Evolutionary conservation across 1,284 basidiomycete genomes (phyloP), one percentile per base, ranked within the genome.

Genomic region (Meripilus lineatus): DNA sequence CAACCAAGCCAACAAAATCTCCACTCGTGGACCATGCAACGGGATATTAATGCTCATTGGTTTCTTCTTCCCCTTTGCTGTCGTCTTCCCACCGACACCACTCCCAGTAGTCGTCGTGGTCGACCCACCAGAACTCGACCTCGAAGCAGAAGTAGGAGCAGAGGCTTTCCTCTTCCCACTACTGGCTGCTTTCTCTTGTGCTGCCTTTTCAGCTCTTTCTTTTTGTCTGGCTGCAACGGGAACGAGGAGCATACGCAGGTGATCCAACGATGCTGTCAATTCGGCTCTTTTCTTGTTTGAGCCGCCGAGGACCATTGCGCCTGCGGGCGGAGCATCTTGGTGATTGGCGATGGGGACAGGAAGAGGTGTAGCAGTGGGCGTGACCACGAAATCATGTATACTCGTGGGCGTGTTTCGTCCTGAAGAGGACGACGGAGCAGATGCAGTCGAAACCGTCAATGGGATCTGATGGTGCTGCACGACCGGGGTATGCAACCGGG

Each of bases 1-100:
- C 46, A 91, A 64, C 86, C 86, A 91, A 34, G 87, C 87, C 46
- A 91, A 69, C 35, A 89, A 72, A 46, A 90, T 72, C 63, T 91
- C 88, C 37, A 90, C 87, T 5, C 87, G 74, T 32, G 88, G 86
- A 0, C 87, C 88, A 63, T 89, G 84, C 50, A 90, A 65, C 8
- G 88, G 85, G 44, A 91, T 88, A 57, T 81, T 88, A 61, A 89
- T 82, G 35, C 81, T 74, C 46, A 75, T 51, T 21, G 74, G 63
- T 61, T 79, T 82, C 68, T 78, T 79, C 64, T 71, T 64, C 49
- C 54, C 69, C 44, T 56, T 62, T n/a, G n/a, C n/a, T n/a, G n/a
- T n/a, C n/a, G n/a, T n/a, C n/a, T n/a, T n/a, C n/a, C n/a, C n/a
- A n/a, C n/a, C n/a, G n/a, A n/a, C n/a, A n/a, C n/a, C n/a, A n/a